Conservation (phyloP, 352 stramenopile genomes). For the Thraustochytrium sp. region DNA sequence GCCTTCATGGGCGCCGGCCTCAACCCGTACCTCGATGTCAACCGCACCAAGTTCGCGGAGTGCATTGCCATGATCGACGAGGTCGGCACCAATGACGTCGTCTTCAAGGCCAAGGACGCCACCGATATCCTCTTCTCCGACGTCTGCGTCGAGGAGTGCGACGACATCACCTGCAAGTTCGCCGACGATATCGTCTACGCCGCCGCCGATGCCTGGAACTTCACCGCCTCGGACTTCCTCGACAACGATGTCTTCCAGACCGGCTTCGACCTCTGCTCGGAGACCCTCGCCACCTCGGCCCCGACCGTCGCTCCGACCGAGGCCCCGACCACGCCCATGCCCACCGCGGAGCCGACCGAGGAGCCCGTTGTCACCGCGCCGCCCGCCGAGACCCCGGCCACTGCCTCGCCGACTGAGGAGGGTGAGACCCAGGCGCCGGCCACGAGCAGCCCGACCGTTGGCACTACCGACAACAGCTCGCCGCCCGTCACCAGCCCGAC, state of each 20-base stretch:
- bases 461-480: background rate
- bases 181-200: background rate
- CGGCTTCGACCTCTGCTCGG: background rate
- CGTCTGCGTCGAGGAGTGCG: background rate
- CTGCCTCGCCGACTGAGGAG: background rate
- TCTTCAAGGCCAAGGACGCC: background rate
- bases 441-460: no score
- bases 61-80: background rate
- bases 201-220: background rate
- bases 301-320: background rate
- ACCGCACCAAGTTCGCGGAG: background rate
- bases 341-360: background rate
- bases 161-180: background rate
- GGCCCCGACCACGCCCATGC: background rate
- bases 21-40: background rate
- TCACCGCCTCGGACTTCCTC: background rate
- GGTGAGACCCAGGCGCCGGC: no score
- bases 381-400: background rate
- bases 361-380: background rate
- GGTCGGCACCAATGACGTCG: background rate
- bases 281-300: background rate
- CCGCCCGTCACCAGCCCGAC: no score
- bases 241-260: background rate
- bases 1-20: background rate
- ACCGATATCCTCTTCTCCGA: background rate